Percentiles rank a stretch among this genome's conserved stretches.
phyloP scores from a whole-genome alignment of 176 grass and related monocot genomes.

The Carex cristatella region DNA sequence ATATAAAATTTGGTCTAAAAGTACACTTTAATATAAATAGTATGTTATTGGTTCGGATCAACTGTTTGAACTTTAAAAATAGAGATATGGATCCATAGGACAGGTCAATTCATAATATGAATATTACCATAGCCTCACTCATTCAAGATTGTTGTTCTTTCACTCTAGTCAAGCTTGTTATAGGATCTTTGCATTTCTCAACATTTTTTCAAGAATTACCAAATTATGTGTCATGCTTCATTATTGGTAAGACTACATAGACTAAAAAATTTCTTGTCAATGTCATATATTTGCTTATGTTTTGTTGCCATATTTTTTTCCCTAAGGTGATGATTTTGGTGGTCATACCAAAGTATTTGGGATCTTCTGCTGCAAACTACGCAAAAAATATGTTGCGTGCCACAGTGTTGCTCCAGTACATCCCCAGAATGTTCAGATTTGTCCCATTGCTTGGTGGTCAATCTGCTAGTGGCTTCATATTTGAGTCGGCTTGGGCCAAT shows the following conservation, averaged over 20 bases:
- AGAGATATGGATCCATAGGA: too few relatives aligned
- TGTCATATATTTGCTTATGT: not conserved
- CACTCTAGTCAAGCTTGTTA: not conserved
- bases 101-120: too few relatives aligned
- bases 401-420: conserved; percentile 91
- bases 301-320: conserved; percentile 14
- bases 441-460: conserved; percentile 81
- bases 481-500: conserved; percentile 93
- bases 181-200: not conserved
- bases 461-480: conserved; percentile 88
- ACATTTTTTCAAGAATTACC: not conserved
- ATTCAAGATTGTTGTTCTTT: not conserved
- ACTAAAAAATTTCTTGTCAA: not conserved
- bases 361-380: conserved; percentile 71
- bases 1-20: too few relatives aligned
- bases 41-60: too few relatives aligned
- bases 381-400: conserved; percentile 87
- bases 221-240: not conserved
- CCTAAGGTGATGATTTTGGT: conserved; percentile 89
- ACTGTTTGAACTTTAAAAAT: too few relatives aligned
- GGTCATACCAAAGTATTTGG: conserved; percentile 74
- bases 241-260: not conserved
- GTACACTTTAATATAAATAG: too few relatives aligned
- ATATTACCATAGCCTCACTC: too few relatives aligned
- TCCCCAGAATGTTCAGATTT: conserved; percentile 86